Base-by-base conservation (phyloP, 805 yeast genomes). In the Dipodascopsis tothii region DNA sequence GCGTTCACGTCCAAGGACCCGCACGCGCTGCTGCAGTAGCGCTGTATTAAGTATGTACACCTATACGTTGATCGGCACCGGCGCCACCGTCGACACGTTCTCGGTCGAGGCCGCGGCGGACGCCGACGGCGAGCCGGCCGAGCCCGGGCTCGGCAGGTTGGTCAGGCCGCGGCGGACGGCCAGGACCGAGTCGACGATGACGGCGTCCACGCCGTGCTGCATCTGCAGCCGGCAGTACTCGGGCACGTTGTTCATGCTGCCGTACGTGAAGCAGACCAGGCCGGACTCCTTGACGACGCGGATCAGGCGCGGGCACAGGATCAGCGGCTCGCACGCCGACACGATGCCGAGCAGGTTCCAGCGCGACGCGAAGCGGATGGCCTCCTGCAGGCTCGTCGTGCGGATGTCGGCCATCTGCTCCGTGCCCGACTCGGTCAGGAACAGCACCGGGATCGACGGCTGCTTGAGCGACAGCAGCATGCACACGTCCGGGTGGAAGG, bases 161-260 rank as follows among this genome's bases (percentile, higher is more conserved):
- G 53, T 49, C 33, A 49, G 30, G 5, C 53, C 48, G 25, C 43
- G 47, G 5, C 53, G 33, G 5, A 49, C 53, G 14, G 53, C 53
- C 57, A 88, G 70, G 1, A 90, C 97, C 43, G 85, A 80, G 64
- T 90, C 97, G 2, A 85, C 96, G 65, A 90, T 90, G n/a, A 90
- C 96, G 0, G 98, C 98, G 69, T 90, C 97, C 9, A 90, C 95
- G 5, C 97, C 97, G 3, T 94, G 88, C 51, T 77, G 78, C 81
- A 90, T 81, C 63, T 90, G 96, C 45, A 83, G 68, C 54, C 78
- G 79, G 22, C 94, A 87, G 49, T 79, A 78, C 45, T 77, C 86
- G 0, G 96, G 95, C 28, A 77, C 78, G 57, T 90, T 90, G 62
- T 90, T 90, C 60, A 74, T 72, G 1, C 75, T 72, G 22, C 97